These are phyloP conservation scores for Saccharomycopsis oosterbeekiorum DNA, from an alignment of 805 yeast genomes.

Conservation along the genomic window DNA sequence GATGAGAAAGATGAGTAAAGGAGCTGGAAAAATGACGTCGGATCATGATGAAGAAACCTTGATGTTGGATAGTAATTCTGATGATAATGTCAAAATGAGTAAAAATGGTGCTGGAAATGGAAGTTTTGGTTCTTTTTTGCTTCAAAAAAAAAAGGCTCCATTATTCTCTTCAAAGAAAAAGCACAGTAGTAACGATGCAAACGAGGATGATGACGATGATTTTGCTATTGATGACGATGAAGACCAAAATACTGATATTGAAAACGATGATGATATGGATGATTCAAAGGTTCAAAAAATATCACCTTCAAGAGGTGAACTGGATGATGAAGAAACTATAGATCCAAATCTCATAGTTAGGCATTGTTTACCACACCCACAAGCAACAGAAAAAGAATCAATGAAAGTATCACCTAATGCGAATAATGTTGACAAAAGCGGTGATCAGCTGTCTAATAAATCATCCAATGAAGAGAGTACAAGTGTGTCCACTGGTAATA, in stretches of 20 bases:
- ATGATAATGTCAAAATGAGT: background rate
- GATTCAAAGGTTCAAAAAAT: constrained; percentile 19
- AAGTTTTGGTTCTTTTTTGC: background rate
- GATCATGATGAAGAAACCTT: background rate
- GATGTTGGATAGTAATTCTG: background rate
- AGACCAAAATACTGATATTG: constrained; percentile 6
- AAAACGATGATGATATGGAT: constrained; percentile 14
- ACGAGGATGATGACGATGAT: constrained; percentile 18
- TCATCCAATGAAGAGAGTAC: background rate
- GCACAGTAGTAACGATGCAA: background rate
- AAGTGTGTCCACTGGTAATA: background rate
- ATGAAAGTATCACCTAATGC: background rate
- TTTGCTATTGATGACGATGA: constrained; percentile 20
- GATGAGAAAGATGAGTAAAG: constrained; percentile 12
- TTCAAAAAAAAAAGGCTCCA: background rate
- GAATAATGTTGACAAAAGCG: constrained; percentile 13
- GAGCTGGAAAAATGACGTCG: background rate
- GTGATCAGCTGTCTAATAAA: constrained; percentile 8
- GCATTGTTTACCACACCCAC: background rate
- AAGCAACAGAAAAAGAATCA: constrained; percentile 7
- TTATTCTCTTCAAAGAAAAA: background rate
- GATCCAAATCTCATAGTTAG: background rate
- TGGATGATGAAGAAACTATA: constrained; percentile 1
- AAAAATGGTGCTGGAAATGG: background rate
- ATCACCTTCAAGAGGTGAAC: background rate